Percentiles rank a stretch among this genome's conserved stretches.
phyloP scores from a whole-genome alignment of 2,329 filamentous ascomycete species.

The Myriosclerotinia scirpicola region DNA sequence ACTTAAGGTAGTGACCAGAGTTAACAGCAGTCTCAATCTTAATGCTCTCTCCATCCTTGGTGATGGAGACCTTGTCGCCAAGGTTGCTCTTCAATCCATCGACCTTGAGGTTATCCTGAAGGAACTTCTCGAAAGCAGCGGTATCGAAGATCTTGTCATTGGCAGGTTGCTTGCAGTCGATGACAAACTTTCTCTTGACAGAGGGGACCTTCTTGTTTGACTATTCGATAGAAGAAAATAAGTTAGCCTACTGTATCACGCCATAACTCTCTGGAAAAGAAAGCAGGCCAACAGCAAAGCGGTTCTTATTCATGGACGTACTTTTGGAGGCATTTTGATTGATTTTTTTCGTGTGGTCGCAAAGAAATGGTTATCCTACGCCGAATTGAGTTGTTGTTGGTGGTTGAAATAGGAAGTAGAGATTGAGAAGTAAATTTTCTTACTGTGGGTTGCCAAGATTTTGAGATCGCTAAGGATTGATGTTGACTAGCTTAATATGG shows the following conservation, averaged over 20 bases:
- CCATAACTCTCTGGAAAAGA: conserved; percentile 49
- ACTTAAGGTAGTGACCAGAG: conserved; percentile 99
- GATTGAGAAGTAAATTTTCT: conserved; percentile 21
- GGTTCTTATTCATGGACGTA: conserved; percentile 67
- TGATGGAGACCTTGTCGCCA: conserved; percentile 87
- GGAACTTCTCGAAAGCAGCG: conserved; percentile 99
- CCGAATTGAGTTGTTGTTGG: conserved; percentile 38
- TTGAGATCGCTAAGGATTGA: conserved; percentile 16
- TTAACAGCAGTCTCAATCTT: conserved; percentile 97
- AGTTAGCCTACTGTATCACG: conserved; percentile 94
- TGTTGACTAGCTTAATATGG: neutral
- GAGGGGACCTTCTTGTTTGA: conserved; percentile 47
- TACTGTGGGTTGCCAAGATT: conserved; percentile 34
- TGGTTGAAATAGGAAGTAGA: conserved; percentile 7
- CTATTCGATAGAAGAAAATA: conserved; percentile 57
- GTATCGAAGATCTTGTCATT: conserved; percentile 99
- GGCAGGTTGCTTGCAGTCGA: conserved; percentile 98
- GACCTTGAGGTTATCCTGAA: conserved; percentile 99
- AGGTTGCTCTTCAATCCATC: conserved; percentile 98
- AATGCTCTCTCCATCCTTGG: conserved; percentile 88
- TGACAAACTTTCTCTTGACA: conserved; percentile 64
- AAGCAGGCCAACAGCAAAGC: conserved; percentile 89
- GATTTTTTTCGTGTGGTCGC: conserved; percentile 52
- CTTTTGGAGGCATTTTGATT: conserved; percentile 80
- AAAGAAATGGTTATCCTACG: conserved; percentile 65